Conservation (phyloP, 2,329 filamentous ascomycete species). For the Penicillium fuscoglaucum region DNA sequence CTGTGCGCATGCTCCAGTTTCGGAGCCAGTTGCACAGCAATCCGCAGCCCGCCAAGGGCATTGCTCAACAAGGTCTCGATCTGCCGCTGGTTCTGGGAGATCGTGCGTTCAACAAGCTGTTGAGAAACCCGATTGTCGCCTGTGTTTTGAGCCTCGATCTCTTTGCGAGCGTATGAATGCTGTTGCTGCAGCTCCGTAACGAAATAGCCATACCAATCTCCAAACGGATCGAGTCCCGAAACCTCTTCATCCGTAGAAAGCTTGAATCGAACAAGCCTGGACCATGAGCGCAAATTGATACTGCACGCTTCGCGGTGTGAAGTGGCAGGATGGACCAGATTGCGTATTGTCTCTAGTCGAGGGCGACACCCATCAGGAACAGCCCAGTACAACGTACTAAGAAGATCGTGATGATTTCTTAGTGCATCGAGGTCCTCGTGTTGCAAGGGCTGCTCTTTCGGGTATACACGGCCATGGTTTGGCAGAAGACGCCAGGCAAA, state of each 20-base stretch:
- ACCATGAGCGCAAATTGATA: conserved; percentile 60
- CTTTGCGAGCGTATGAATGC: conserved; percentile 57
- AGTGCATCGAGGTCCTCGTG: conserved; percentile 58
- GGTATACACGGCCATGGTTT: conserved; percentile 61
- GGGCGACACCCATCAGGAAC: conserved; percentile 56
- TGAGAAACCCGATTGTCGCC: conserved; percentile 44
- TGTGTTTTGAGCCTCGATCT: conserved; percentile 56
- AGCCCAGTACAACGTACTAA: conserved; percentile 61
- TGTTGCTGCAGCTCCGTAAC: conserved; percentile 54
- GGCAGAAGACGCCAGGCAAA: conserved; percentile 60
- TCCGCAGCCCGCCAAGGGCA: conserved; percentile 53
- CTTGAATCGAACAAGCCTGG: conserved; percentile 58
- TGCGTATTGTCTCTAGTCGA: conserved; percentile 51
- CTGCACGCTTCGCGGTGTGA: conserved; percentile 62
- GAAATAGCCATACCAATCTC: conserved; percentile 57
- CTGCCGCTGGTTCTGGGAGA: conserved; percentile 58
- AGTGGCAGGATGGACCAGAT: conserved; percentile 56
- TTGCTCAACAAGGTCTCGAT: conserved; percentile 57
- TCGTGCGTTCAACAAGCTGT: conserved; percentile 52
- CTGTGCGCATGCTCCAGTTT: conserved; percentile 43
- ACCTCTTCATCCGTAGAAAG: conserved; percentile 53
- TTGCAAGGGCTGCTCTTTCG: conserved; percentile 56
- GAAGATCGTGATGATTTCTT: conserved; percentile 62
- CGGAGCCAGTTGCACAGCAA: conserved; percentile 47
- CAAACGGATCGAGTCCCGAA: conserved; percentile 49